A percentile compares a stretch with the other conserved stretches of the same genome.
Evolutionary conservation across 1,284 basidiomycete species (phyloP).

Genomic region (Farysia itapuensis): DNA sequence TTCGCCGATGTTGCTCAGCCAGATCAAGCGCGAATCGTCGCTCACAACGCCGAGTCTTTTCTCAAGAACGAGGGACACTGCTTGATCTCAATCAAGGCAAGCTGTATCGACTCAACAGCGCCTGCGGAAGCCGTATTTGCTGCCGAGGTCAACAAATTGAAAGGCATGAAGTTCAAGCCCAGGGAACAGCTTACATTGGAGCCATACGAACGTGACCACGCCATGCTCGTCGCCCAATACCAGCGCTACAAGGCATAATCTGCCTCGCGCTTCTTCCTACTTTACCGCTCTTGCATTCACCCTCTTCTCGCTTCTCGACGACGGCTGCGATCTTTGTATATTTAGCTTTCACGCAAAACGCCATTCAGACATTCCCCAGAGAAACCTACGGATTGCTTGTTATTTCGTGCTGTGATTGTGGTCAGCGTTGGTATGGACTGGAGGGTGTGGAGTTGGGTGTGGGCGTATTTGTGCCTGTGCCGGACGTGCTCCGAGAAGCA

Average conservation of each 20-base stretch:
- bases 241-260: conserved; percentile 48
- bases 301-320: conserved; percentile 1
- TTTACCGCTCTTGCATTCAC: background rate
- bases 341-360: too few relatives aligned
- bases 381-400: background rate
- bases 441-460: background rate
- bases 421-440: too few relatives aligned
- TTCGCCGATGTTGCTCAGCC: conserved; percentile 99
- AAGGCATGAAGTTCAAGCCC: conserved; percentile 66
- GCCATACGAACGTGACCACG: conserved; percentile 61
- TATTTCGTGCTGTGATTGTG: too few relatives aligned
- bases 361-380: too few relatives aligned
- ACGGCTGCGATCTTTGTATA: too few relatives aligned
- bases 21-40: conserved; percentile 82
- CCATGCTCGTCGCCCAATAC: conserved; percentile 58
- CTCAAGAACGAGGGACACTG: conserved; percentile 89
- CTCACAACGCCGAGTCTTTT: conserved; percentile 92
- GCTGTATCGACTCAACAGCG: conserved; percentile 94
- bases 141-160: conserved; percentile 81
- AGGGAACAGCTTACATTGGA: conserved; percentile 81
- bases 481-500: conserved; percentile 5
- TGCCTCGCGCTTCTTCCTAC: background rate
- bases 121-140: conserved; percentile 89
- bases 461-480: background rate
- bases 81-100: conserved; percentile 98